Evolutionary conservation across 2,329 filamentous ascomycete species (phyloP).

Genomic region (Alternaria brassicae): DNA sequence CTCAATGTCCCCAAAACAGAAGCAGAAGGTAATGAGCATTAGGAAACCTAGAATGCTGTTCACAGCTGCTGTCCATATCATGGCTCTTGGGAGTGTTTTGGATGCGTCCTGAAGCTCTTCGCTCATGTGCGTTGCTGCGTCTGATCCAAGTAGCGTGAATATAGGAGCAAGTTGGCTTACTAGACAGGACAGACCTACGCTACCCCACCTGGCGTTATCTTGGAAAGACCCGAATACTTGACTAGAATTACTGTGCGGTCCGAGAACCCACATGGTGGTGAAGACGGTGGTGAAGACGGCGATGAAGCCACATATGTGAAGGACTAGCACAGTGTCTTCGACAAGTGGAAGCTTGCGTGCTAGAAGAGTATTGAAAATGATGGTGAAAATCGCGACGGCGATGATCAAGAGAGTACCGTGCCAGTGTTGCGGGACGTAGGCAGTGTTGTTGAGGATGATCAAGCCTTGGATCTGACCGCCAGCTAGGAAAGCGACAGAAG

Average conservation of each 20-base stretch:
- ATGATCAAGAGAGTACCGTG: slow-evolving; percentile 60
- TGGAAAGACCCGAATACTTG: slow-evolving; percentile 36
- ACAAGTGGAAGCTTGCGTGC: slow-evolving; percentile 55
- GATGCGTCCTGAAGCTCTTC: slow-evolving; percentile 48
- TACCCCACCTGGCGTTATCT: slow-evolving; percentile 39
- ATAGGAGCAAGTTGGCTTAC: slow-evolving; percentile 33
- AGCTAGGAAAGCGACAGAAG: slow-evolving; percentile 39
- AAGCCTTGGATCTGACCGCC: slow-evolving; percentile 44
- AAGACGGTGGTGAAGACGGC: slow-evolving; percentile 50
- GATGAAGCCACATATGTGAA: slow-evolving; percentile 61
- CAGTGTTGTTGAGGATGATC: slow-evolving; percentile 49
- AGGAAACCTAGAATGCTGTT: slow-evolving; percentile 51
- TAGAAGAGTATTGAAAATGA: slow-evolving; percentile 56
- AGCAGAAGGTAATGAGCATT: slow-evolving; percentile 46
- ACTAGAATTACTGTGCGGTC: slow-evolving; percentile 26
- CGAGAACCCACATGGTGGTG: slow-evolving; percentile 41
- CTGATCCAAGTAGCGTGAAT: slow-evolving; percentile 37
- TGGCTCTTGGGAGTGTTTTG: slow-evolving; percentile 48
- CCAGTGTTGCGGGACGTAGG: slow-evolving; percentile 54
- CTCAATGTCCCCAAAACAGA: slow-evolving; percentile 33
- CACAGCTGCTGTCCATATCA: slow-evolving; percentile 50
- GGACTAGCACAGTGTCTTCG: slow-evolving; percentile 56
- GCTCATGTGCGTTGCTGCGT: slow-evolving; percentile 40
- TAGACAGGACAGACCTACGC: slow-evolving; percentile 29
- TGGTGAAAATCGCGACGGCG: slow-evolving; percentile 50